A percentile compares a stretch with the other conserved stretches of the same genome.
These are phyloP conservation scores for Fusarium humuli DNA, from an alignment of 2,329 filamentous ascomycete genomes.

Conservation along the genomic window DNA sequence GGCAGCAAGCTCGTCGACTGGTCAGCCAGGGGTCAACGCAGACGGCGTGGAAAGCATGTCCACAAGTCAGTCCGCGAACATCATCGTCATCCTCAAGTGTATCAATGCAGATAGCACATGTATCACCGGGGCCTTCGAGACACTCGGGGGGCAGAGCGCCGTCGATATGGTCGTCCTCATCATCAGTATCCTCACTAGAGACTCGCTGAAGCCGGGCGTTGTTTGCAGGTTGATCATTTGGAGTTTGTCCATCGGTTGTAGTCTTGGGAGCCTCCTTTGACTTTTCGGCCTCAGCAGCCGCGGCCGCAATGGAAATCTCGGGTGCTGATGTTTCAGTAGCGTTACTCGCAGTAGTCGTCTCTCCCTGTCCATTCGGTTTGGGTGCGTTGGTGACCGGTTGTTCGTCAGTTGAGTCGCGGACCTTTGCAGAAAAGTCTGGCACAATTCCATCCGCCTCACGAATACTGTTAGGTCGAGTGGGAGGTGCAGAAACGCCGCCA, in stretches of 20 bases:
- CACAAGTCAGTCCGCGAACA: conserved; percentile 91
- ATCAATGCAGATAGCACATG: conserved; percentile 97
- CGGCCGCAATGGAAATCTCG: conserved; percentile 35
- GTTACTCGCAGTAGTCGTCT: conserved; percentile 26
- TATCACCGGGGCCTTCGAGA: conserved; percentile 84
- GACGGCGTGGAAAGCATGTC: conserved; percentile 97
- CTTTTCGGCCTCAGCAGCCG: conserved; percentile 37
- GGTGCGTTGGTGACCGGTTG: conserved; percentile 47
- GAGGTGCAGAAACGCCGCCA: conserved; percentile 82
- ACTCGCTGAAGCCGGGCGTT: conserved; percentile 53
- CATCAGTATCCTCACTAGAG: conserved; percentile 66
- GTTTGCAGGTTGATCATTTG: conserved; percentile 40
- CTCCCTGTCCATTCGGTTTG: conserved; percentile 32
- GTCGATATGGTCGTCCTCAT: conserved; percentile 85
- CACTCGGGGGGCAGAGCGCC: conserved; percentile 85
- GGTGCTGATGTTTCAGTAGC: conserved; percentile 24
- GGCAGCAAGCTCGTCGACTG: conserved; percentile 92
- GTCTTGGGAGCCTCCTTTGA: conserved; percentile 33
- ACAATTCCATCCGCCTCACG: conserved; percentile 72
- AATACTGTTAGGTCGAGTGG: conserved; percentile 79
- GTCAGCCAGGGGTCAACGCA: conserved; percentile 98
- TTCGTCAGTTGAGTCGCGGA: conserved; percentile 59
- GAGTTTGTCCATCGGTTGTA: conserved; percentile 43
- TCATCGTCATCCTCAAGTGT: conserved; percentile 95
- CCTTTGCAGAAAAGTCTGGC: conserved; percentile 58